Evolutionary conservation across 106 monocot species (phyloP).

Genomic region (Dioscorea zingiberensis): DNA sequence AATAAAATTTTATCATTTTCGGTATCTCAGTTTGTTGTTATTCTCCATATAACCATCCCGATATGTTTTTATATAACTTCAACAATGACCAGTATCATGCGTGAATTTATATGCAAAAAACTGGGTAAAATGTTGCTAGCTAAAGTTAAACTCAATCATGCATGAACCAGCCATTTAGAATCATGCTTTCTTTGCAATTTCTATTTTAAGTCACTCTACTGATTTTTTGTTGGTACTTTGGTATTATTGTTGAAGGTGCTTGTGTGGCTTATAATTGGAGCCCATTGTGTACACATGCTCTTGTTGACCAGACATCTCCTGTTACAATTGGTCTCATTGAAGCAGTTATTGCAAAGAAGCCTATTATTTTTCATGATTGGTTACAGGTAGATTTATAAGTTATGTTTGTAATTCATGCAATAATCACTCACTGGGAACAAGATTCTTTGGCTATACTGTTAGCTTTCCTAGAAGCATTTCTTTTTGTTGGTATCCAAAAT

Average conservation of each 20-base stretch:
- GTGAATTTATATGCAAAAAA: too few species aligned
- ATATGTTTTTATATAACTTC: too few species aligned
- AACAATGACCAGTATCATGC: too few species aligned
- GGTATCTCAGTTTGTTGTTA: too few species aligned
- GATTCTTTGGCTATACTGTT: too few species aligned
- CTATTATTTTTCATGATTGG: constrained; percentile 56
- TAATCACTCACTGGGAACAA: neutral
- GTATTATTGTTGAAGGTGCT: constrained; percentile 40
- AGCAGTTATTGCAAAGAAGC: constrained; percentile 58
- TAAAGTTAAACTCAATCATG: too few species aligned
- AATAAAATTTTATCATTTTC: too few species aligned
- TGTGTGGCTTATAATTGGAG: constrained; percentile 46
- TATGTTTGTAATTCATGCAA: neutral
- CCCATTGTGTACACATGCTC: constrained; percentile 66
- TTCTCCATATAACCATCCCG: too few species aligned
- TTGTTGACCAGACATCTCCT: constrained; percentile 56
- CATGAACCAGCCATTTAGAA: too few species aligned
- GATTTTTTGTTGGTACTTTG: neutral
- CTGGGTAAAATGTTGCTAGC: too few species aligned
- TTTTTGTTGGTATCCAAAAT: too few species aligned
- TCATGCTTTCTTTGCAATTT: neutral
- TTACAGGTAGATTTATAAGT: constrained; percentile 38
- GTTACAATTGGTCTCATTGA: constrained; percentile 60
- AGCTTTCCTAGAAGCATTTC: too few species aligned
- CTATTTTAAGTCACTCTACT: neutral